Evolutionary conservation across 2,329 filamentous ascomycete genomes (phyloP).

Genomic region (Shiraia sp.): DNA sequence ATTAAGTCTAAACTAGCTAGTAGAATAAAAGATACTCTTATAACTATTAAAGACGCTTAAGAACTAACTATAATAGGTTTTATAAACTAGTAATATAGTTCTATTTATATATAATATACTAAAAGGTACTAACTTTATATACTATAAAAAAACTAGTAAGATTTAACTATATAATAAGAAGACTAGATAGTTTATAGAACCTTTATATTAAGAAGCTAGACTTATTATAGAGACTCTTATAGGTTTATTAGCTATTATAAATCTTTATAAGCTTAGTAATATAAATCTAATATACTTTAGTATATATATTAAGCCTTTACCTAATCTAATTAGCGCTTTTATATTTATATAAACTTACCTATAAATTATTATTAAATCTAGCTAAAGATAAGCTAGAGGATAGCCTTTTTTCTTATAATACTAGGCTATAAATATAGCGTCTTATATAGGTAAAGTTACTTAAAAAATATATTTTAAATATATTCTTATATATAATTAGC

Average conservation of each 20-base stretch:
- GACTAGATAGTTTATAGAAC: conserved; percentile 35
- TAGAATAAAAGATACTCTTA: conserved; percentile 51
- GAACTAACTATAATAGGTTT: conserved; percentile 55
- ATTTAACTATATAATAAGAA: conserved; percentile 29
- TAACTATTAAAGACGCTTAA: conserved; percentile 49
- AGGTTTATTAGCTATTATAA: conserved; percentile 48
- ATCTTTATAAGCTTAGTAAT: conserved; percentile 50
- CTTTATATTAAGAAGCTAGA: conserved; percentile 61
- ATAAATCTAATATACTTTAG: conserved; percentile 55
- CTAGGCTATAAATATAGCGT: too few species aligned
- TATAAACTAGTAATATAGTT: conserved; percentile 61
- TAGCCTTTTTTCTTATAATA: too few species aligned
- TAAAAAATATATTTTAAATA: too few species aligned
- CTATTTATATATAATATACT: conserved; percentile 52
- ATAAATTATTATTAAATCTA: too few species aligned
- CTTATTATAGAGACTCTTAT: conserved; percentile 57
- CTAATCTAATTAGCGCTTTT: conserved; percentile 56
- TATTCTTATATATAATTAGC: too few species aligned
- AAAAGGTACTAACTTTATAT: conserved; percentile 31
- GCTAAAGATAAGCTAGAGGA: too few species aligned
- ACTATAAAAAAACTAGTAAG: conserved; percentile 23
- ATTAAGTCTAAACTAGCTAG: conserved; percentile 61
- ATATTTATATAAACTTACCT: too few species aligned
- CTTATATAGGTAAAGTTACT: too few species aligned
- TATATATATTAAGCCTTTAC: conserved; percentile 61